Percentiles rank a stretch among this genome's conserved stretches.
Conservation (phyloP, 2,329 filamentous ascomycete species). For the Beauveria asiatica region DNA sequence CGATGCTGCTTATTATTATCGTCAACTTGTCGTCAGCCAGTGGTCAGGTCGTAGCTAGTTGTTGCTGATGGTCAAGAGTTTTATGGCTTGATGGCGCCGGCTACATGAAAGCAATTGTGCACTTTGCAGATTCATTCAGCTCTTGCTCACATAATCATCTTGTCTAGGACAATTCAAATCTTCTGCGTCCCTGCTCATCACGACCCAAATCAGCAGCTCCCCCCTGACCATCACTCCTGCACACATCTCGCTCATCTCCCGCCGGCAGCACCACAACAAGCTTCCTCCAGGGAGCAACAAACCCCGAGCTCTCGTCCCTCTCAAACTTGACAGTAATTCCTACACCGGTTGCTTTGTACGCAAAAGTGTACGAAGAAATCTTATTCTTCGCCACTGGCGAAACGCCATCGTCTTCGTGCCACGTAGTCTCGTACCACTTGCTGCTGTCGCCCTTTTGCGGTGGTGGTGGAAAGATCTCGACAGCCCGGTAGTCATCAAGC, state of each 20-base stretch:
- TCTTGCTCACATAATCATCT: too few relatives aligned
- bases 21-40: background rate
- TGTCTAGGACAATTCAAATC: slow-evolving; percentile 13
- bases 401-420: slow-evolving; percentile 33
- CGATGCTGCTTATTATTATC: background rate
- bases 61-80: too few relatives aligned
- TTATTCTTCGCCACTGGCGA: slow-evolving; percentile 22
- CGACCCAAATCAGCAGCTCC: slow-evolving; percentile 12
- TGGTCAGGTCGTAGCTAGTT: too few relatives aligned
- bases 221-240: slow-evolving; percentile 5
- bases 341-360: slow-evolving; percentile 16
- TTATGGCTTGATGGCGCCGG: too few relatives aligned
- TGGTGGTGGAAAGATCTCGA: slow-evolving; percentile 35
- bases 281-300: slow-evolving; percentile 25
- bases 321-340: slow-evolving; percentile 21
- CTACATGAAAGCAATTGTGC: too few relatives aligned
- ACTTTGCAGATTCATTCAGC: too few relatives aligned
- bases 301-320: slow-evolving; percentile 24
- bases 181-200: slow-evolving; percentile 17
- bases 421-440: slow-evolving; percentile 22
- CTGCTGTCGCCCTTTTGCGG: slow-evolving; percentile 15
- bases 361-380: slow-evolving; percentile 24
- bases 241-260: slow-evolving; percentile 21
- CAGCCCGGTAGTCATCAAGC: slow-evolving; percentile 32
- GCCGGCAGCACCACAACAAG: slow-evolving; percentile 24